Evolutionary conservation across 768 basidiomycete species (phyloP).

Genomic region (Sarcomyxa edulis): DNA sequence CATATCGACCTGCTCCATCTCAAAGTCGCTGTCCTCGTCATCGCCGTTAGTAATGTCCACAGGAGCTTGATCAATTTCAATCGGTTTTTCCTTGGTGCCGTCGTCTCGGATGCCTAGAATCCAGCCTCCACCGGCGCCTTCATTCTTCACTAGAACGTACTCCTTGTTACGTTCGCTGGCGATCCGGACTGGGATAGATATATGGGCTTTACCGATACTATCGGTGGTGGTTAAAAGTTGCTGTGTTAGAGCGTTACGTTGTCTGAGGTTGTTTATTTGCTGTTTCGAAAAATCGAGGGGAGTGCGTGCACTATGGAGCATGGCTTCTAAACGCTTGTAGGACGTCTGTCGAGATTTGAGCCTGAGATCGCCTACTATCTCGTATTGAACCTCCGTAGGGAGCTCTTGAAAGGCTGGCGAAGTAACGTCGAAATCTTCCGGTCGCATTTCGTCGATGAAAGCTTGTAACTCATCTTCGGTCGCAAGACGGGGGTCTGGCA

Average conservation of each 20-base stretch:
- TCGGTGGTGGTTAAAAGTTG: constrained; percentile 90
- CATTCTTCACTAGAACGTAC: constrained; percentile 93
- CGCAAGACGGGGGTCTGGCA: constrained; percentile 87
- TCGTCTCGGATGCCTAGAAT: constrained; percentile 87
- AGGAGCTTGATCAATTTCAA: constrained; percentile 72
- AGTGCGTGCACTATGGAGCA: constrained; percentile 74
- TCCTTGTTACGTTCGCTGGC: constrained; percentile 93
- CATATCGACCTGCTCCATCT: constrained; percentile 83
- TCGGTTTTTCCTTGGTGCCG: constrained; percentile 81
- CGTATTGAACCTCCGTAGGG: constrained; percentile 96
- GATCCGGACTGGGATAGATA: constrained; percentile 89
- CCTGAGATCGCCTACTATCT: constrained; percentile 94
- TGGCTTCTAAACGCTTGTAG: constrained; percentile 84
- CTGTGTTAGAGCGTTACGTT: constrained; percentile 89
- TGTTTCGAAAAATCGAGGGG: constrained; percentile 95
- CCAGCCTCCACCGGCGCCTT: constrained; percentile 87
- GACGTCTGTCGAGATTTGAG: constrained; percentile 94
- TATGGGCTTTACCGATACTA: constrained; percentile 82
- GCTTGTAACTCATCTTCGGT: constrained; percentile 91
- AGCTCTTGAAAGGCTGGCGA: constrained; percentile 88
- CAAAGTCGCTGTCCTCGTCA: constrained; percentile 38
- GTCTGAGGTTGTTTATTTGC: constrained; percentile 86
- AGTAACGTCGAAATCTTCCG: constrained; percentile 90
- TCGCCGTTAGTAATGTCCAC: constrained; percentile 47
- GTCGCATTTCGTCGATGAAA: constrained; percentile 95